These are phyloP conservation scores for Spiraea crenata DNA, from an alignment of 331 rosid genomes.

Conservation along the genomic window DNA sequence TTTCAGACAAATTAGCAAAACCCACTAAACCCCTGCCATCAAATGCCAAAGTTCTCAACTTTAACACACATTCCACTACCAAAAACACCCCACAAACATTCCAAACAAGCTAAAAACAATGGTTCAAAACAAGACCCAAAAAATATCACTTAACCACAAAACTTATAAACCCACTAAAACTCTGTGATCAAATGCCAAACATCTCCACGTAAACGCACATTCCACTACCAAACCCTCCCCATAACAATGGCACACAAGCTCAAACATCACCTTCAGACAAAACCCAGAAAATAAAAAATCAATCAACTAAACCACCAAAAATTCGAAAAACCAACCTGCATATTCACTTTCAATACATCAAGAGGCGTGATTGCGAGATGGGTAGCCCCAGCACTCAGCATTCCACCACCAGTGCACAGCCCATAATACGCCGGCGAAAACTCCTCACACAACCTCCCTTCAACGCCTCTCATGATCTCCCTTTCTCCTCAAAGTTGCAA, in stretches of 20 bases:
- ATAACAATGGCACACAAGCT: neutral
- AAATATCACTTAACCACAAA: too few relatives aligned
- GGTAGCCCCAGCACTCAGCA: slow-evolving; percentile 67
- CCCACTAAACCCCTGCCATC: neutral
- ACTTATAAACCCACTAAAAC: neutral
- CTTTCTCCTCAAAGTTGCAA: slow-evolving; percentile 9
- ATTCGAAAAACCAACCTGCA: slow-evolving; percentile 47
- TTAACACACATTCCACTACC: neutral
- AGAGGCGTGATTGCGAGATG: slow-evolving; percentile 70
- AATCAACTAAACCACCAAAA: neutral
- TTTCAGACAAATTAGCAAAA: neutral
- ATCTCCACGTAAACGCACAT: neutral
- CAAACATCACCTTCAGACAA: neutral
- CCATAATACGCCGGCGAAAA: slow-evolving; percentile 55
- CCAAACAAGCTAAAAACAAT: neutral
- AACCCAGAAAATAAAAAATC: neutral
- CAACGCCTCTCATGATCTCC: slow-evolving; percentile 32
- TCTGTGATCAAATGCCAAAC: neutral
- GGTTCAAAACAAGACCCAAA: too few relatives aligned
- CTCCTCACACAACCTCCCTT: slow-evolving; percentile 45
- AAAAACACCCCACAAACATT: neutral
- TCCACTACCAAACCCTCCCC: neutral
- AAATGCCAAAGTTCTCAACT: neutral
- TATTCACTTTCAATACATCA: slow-evolving; percentile 73
- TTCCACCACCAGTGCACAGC: slow-evolving; percentile 61